These are phyloP conservation scores for Sphaerulina vaccinii DNA, from an alignment of 2,329 filamentous ascomycete species.

Conservation along the genomic window DNA sequence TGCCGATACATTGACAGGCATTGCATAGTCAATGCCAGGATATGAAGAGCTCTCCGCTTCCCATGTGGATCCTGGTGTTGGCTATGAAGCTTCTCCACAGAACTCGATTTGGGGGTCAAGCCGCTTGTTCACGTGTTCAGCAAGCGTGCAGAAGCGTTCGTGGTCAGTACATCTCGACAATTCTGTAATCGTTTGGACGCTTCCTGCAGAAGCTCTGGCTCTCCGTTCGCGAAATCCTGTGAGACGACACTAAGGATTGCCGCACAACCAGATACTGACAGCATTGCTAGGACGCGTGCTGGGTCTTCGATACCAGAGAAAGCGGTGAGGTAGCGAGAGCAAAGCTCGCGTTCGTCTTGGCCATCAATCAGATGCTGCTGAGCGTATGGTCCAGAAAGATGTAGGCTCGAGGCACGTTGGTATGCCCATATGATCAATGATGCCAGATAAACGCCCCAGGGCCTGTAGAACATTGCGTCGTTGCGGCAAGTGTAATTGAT, in stretches of 20 bases:
- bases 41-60: background rate
- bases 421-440: conserved; percentile 90
- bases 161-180: conserved; percentile 48
- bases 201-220: conserved; percentile 87
- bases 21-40: background rate
- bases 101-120: conserved; percentile 1
- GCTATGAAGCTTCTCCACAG: conserved; percentile 2
- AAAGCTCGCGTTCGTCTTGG: conserved; percentile 26
- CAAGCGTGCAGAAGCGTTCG: background rate
- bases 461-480: conserved; percentile 81
- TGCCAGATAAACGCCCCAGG: conserved; percentile 91
- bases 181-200: conserved; percentile 75
- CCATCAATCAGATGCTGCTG: conserved; percentile 65
- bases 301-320: conserved; percentile 57
- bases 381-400: conserved; percentile 15
- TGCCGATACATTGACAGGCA: background rate
- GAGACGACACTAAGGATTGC: conserved; percentile 76
- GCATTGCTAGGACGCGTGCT: conserved; percentile 70
- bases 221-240: conserved; percentile 73
- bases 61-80: background rate
- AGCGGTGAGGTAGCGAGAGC: conserved; percentile 21
- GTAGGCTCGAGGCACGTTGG: conserved; percentile 61
- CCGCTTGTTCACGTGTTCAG: background rate
- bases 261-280: conserved; percentile 75
- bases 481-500: conserved; percentile 72